Evolutionary conservation across 1,284 basidiomycete genomes (phyloP), one percentile per base, ranked within the genome.

Genomic region (Lignosus rhinocerotis): DNA sequence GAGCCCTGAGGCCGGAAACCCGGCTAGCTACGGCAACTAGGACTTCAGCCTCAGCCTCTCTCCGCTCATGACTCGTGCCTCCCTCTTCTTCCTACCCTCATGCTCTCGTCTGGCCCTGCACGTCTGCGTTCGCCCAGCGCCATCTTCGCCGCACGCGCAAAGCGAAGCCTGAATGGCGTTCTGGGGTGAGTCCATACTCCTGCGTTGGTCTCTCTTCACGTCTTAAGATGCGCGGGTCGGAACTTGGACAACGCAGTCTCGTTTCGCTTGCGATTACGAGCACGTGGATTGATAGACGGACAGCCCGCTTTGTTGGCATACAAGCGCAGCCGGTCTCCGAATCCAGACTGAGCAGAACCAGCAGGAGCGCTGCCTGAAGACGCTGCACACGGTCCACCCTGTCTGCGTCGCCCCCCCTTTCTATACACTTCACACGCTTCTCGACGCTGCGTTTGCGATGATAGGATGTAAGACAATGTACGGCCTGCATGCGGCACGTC

Each of bases 41-140:
- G 49, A 51, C 49, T 30, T 38, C 49, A 51, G 10, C 46, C 2
- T n/a, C 25, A 16, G 10, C 25, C 16, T 12, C 16, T 31, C 11
- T 31, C 4, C 50, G 21, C 16, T 19, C 43, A 17, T 62, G 61
- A 62, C 57, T 59, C 61, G 56, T 11, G 25, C 47, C 52, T 10
- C 42, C 41, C 38, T 52, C 19, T 46, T 61, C 45, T 49, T 54
- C 34, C 33, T 36, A 50, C 36, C 48, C 25, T 10, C 56, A 61
- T 61, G 60, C 54, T 61, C 45, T 58, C 60, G n/a, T 52, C 53
- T 36, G 55, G 59, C 12, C 56, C 53, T 25, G 21, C 60, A 31
- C 55, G 49, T 42, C 44, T 64, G 9, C 58, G 55, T 9, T 41
- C 54, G 34, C 53, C 59, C 1, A 36, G 42, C 16, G 30, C 53